phyloP scores from a whole-genome alignment of 139 green algal species.

The Tetradesmus lagerheimii region DNA sequence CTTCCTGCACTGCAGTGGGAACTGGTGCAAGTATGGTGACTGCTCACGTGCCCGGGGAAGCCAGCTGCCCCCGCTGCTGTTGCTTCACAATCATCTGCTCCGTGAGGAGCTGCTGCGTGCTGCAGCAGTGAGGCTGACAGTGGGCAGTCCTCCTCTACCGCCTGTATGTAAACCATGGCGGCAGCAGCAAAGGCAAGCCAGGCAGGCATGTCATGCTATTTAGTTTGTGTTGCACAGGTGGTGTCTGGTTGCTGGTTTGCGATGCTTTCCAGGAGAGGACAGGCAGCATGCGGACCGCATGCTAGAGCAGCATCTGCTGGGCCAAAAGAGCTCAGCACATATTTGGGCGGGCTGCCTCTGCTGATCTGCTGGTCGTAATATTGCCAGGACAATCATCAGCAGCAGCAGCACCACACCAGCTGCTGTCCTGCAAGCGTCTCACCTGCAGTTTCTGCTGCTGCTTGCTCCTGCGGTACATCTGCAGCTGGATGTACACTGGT shows the following conservation, averaged over 20 bases:
- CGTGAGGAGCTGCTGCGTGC: neutral
- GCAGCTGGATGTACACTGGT: conserved; percentile 66
- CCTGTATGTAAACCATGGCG: neutral
- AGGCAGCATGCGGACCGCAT: neutral
- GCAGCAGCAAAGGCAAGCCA: neutral
- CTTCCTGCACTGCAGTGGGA: neutral
- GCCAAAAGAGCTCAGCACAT: neutral
- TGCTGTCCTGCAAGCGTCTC: neutral
- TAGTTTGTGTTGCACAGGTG: too few relatives aligned
- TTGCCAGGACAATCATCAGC: neutral
- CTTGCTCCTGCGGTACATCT: conserved; percentile 39
- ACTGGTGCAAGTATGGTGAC: neutral
- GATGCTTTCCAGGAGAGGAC: too few relatives aligned
- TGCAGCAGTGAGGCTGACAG: neutral
- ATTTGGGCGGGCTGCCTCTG: neutral
- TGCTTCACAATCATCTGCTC: neutral
- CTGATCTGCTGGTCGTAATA: neutral
- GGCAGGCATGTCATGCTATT: too few relatives aligned
- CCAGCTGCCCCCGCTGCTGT: conserved; percentile 25
- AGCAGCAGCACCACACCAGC: neutral
- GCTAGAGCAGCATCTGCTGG: neutral
- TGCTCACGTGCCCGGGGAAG: neutral
- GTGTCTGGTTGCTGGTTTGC: too few relatives aligned
- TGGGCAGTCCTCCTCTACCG: neutral
- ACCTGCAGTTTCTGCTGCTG: conserved; percentile 13